Evolutionary conservation across 1,284 basidiomycete genomes (phyloP).

Genomic region (Irpex sp.): DNA sequence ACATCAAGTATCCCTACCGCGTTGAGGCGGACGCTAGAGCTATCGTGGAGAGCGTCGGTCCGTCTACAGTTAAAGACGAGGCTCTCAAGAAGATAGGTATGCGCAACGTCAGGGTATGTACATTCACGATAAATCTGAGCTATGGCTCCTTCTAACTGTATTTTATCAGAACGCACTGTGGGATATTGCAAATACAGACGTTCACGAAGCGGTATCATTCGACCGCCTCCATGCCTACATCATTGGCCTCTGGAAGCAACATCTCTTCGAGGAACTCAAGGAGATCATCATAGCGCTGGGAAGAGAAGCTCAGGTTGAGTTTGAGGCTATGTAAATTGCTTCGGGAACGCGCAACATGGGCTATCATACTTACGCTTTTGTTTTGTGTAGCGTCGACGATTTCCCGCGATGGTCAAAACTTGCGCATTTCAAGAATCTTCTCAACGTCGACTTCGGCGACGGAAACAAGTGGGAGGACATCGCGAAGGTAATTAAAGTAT

Average conservation of each 20-base stretch:
- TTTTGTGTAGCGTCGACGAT: neutral
- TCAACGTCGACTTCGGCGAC: slow-evolving; percentile 9
- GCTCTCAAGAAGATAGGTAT: slow-evolving; percentile 5
- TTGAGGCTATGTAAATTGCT: too few species aligned
- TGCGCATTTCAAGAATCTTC: slow-evolving; percentile 9
- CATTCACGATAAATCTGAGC: neutral
- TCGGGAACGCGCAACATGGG: too few species aligned
- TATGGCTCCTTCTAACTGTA: neutral
- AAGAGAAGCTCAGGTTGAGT: too few species aligned
- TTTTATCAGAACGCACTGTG: slow-evolving; percentile 14
- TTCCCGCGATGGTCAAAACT: slow-evolving; percentile 9
- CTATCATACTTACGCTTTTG: neutral
- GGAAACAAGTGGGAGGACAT: slow-evolving; percentile 26
- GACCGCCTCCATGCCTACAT: slow-evolving; percentile 14
- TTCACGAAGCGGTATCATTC: slow-evolving; percentile 8
- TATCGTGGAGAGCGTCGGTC: neutral
- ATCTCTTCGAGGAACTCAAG: slow-evolving; percentile 8
- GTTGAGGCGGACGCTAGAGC: neutral
- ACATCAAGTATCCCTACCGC: neutral
- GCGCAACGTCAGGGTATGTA: slow-evolving; percentile 4
- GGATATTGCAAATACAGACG: slow-evolving; percentile 7
- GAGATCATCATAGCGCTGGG: neutral
- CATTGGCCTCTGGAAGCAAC: slow-evolving; percentile 7
- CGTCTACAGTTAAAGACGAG: neutral
- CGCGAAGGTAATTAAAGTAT: slow-evolving; percentile 26